phyloP scores from a whole-genome alignment of 345 rosid genomes.

The Jatropha curcas region DNA sequence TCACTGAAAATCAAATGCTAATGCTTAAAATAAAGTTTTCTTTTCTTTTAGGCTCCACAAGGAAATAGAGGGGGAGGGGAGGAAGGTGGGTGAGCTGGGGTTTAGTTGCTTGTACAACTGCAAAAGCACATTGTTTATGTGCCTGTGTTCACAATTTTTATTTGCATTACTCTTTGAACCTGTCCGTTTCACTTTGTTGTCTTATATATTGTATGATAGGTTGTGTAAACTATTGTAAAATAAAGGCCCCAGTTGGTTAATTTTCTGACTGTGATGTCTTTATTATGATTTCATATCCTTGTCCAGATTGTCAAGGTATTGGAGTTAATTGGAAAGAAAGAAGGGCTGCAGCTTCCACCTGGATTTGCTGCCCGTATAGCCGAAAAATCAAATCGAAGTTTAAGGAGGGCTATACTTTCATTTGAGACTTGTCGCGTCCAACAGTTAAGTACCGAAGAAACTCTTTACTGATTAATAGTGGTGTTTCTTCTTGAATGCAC shows the following conservation, averaged over 20 bases:
- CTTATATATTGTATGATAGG: conserved; percentile 1
- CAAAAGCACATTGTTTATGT: background rate
- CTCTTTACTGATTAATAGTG: background rate
- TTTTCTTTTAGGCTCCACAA: background rate
- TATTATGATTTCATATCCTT: conserved; percentile 11
- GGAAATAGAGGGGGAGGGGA: background rate
- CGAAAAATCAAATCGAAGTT: conserved; percentile 82
- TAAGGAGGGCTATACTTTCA: conserved; percentile 81
- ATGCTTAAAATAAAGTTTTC: background rate
- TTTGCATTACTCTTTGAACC: too few relatives aligned
- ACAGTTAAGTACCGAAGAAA: conserved; percentile 54
- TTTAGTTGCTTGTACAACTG: background rate
- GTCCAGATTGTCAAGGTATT: conserved; percentile 72
- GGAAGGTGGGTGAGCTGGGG: background rate
- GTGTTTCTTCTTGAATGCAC: conserved; percentile 1
- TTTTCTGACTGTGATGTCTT: conserved; percentile 1
- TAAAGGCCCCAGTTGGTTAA: background rate
- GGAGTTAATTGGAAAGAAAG: conserved; percentile 85
- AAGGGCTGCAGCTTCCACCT: conserved; percentile 72
- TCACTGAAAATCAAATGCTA: background rate
- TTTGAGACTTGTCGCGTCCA: conserved; percentile 87
- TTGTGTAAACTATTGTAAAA: background rate
- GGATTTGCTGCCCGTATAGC: conserved; percentile 84
- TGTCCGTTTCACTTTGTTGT: background rate
- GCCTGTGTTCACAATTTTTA: too few relatives aligned